Percentiles rank a stretch among this genome's conserved stretches.
phyloP scores from a whole-genome alignment of 2,329 filamentous ascomycete species.

The Aspergillus pseudoterreus region DNA sequence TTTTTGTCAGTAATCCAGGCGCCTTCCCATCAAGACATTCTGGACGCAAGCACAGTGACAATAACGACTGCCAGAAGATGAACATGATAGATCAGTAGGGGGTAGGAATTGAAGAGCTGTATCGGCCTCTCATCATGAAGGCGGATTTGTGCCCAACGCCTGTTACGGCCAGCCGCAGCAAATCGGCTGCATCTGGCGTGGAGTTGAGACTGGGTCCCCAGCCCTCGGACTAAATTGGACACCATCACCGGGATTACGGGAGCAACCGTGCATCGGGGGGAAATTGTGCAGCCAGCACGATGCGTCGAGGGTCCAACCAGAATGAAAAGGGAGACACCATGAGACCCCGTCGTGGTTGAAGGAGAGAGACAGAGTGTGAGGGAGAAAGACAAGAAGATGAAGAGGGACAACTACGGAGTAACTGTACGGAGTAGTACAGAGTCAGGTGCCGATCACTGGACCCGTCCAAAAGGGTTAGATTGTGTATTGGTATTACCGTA shows the following conservation, averaged over 20 bases:
- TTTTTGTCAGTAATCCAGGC: not conserved
- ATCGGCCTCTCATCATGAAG: slow-evolving; percentile 6
- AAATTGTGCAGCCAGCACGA: not conserved
- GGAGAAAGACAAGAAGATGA: not conserved
- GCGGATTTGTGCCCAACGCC: slow-evolving; percentile 28
- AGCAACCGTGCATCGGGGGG: not conserved
- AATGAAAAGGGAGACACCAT: too few relatives aligned
- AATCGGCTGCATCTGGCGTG: slow-evolving; percentile 21
- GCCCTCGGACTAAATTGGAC: slow-evolving; percentile 6
- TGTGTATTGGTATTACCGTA: not conserved
- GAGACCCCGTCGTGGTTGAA: not conserved
- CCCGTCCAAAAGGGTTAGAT: slow-evolving; percentile 3
- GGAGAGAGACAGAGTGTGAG: not conserved
- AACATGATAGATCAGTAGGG: too few relatives aligned
- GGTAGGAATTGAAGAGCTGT: not conserved
- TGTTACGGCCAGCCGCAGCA: slow-evolving; percentile 17
- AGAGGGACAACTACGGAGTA: not conserved
- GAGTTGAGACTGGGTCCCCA: slow-evolving; percentile 19
- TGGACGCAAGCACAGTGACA: not conserved
- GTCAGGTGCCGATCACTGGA: slow-evolving; percentile 7
- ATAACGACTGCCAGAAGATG: too few relatives aligned
- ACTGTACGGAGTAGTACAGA: too few relatives aligned
- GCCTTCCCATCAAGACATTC: not conserved
- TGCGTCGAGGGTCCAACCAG: not conserved
- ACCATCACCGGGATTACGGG: slow-evolving; percentile 6